Evolutionary conservation across 352 stramenopile species (phyloP), one percentile per base, ranked within the genome.

Genomic region (Pythium dissimile): DNA sequence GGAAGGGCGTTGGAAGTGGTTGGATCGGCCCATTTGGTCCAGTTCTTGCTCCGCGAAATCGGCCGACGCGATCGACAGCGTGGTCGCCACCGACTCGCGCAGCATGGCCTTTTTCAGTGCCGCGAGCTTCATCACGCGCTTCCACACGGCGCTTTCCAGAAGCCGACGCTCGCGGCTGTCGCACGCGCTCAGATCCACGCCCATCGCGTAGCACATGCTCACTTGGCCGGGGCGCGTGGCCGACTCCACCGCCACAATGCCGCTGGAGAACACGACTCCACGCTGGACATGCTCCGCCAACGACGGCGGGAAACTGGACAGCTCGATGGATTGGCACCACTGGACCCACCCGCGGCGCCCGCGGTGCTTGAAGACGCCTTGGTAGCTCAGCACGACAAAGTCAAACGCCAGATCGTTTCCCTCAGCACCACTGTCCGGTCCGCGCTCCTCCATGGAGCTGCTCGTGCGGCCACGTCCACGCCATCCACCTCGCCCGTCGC

Each of bases 291-390:
- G n/a, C 2, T 20, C 13, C 13, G 43, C 20, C 16, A n/a, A n/a
- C n/a, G n/a, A 13, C 1, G 5, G 16, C 2, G 46, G 46, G 18
- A 57, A 51, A 38, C 41, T 48, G 13, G 57, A 62, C 15, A 71
- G 48, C 12, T 71, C 63, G 30, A 71, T 51, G 21, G 57, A 67
- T 42, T 67, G 63, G 35, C 58, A 57, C 49, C 56, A 67, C 28
- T 71, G 63, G 12, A 71, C 37, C 63, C 63, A 71, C 11, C 63
- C 63, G 1, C 57, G 57, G 2, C 57, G 44, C 12, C 41, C 38
- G 28, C 58, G 63, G 28, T 71, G 63, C 52, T 53, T 55, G 43
- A 71, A 71, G 5, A 57, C 12, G 18, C 47, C 63, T 20, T 71
- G 63, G 30, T 71, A 71, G 42, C 42, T 49, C 0, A 71, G 58